Percentiles rank a stretch among this genome's conserved stretches.
These are phyloP conservation scores for Trichoderma gracile DNA, from an alignment of 2,329 filamentous ascomycete species.

Conservation along the genomic window DNA sequence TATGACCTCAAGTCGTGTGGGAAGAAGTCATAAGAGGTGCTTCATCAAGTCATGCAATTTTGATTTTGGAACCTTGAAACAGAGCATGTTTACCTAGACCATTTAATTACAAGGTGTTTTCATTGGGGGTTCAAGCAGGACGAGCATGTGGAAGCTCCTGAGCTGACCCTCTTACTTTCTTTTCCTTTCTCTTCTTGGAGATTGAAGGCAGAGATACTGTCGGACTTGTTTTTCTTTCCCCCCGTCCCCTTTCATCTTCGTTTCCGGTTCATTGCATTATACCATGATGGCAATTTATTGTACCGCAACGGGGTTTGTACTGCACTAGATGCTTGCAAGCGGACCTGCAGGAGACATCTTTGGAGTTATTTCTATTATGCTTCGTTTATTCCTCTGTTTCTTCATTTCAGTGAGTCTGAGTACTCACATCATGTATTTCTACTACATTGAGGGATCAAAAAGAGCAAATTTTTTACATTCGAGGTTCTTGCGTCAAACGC, in stretches of 20 bases:
- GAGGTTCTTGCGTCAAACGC: neutral
- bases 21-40: neutral
- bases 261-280: conserved; percentile 9
- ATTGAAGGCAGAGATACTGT: neutral
- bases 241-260: neutral
- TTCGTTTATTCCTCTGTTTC: neutral
- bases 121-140: neutral
- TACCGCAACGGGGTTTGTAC: conserved; percentile 12
- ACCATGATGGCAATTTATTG: conserved; percentile 22
- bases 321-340: conserved; percentile 12
- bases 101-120: conserved; percentile 2
- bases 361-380: neutral
- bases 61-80: neutral
- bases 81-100: conserved; percentile 8
- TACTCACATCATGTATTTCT: conserved; percentile 20
- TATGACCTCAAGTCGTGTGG: conserved; percentile 34
- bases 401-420: conserved; percentile 6
- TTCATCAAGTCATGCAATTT: conserved; percentile 8
- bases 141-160: neutral
- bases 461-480: neutral
- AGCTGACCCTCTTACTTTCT: neutral
- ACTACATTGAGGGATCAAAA: conserved; percentile 3
- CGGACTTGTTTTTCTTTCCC: neutral
- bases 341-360: neutral
- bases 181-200: neutral